These are phyloP conservation scores for Graphilbum fragrans DNA, from an alignment of 2,329 filamentous ascomycete species.

Conservation along the genomic window DNA sequence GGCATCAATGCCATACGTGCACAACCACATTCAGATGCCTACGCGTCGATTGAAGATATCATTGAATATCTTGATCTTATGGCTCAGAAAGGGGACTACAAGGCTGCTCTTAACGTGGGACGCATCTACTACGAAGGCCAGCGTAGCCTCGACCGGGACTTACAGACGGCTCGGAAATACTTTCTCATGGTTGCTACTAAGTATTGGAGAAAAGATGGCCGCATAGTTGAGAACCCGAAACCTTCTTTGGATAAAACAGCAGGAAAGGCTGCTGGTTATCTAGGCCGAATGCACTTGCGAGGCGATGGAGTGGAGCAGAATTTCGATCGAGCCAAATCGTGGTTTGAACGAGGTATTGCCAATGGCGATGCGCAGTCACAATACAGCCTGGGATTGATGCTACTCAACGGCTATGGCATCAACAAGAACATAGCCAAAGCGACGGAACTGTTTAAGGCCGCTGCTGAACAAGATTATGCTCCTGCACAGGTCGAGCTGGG, in stretches of 20 bases:
- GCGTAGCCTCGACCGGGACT: slow-evolving; percentile 59
- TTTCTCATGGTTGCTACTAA: slow-evolving; percentile 69
- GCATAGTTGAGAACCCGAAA: slow-evolving; percentile 56
- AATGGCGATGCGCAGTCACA: slow-evolving; percentile 75
- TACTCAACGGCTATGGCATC: slow-evolving; percentile 60
- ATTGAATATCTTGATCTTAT: slow-evolving; percentile 88
- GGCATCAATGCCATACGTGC: slow-evolving; percentile 69
- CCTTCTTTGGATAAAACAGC: slow-evolving; percentile 65
- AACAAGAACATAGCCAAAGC: slow-evolving; percentile 59
- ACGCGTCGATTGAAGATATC: slow-evolving; percentile 83
- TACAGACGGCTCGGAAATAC: slow-evolving; percentile 63
- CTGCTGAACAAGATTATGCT: slow-evolving; percentile 71
- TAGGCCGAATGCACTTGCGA: slow-evolving; percentile 80
- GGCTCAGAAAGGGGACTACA: slow-evolving; percentile 79
- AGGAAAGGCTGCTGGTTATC: slow-evolving; percentile 71
- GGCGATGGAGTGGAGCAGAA: slow-evolving; percentile 76
- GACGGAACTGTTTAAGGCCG: slow-evolving; percentile 61
- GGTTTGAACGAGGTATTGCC: slow-evolving; percentile 70
- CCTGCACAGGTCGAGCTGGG: slow-evolving; percentile 75
- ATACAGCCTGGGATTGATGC: slow-evolving; percentile 73
- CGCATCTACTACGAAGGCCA: slow-evolving; percentile 83
- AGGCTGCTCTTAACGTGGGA: slow-evolving; percentile 75
- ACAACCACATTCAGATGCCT: slow-evolving; percentile 62
- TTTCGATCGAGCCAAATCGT: slow-evolving; percentile 61
- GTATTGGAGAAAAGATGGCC: slow-evolving; percentile 75